Conservation (phyloP, 371 early-diverging fungal genomes). For the Mortierella sp. region DNA sequence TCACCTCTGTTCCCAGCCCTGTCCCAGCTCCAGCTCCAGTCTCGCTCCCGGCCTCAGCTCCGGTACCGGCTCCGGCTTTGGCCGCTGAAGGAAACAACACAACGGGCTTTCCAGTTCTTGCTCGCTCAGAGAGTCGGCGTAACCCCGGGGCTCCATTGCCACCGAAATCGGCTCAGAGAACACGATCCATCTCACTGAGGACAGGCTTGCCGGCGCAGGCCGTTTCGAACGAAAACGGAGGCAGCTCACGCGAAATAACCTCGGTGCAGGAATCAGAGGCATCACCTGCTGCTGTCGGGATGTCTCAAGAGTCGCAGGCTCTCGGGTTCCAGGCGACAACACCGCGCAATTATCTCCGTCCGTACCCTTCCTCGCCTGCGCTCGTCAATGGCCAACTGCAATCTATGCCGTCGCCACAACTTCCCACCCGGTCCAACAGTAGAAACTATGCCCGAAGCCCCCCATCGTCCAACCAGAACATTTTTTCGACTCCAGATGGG, state of each 20-base stretch:
- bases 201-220: slow-evolving; percentile 17
- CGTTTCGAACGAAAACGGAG: slow-evolving; percentile 8
- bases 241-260: too few species aligned
- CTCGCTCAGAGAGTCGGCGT: slow-evolving; percentile 36
- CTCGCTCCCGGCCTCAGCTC: too few species aligned
- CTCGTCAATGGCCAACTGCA: slow-evolving; percentile 14
- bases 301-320: too few species aligned
- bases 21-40: too few species aligned
- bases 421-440: slow-evolving; percentile 47
- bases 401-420: slow-evolving; percentile 19
- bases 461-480: background rate
- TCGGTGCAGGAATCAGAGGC: too few species aligned
- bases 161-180: slow-evolving; percentile 49
- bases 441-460: slow-evolving; percentile 13
- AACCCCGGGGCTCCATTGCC: slow-evolving; percentile 36
- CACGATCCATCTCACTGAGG: slow-evolving; percentile 38
- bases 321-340: background rate
- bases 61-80: too few species aligned
- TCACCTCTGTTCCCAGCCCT: too few species aligned
- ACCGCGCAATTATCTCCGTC: slow-evolving; percentile 28
- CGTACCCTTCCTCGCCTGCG: slow-evolving; percentile 27
- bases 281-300: too few species aligned
- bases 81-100: too few species aligned
- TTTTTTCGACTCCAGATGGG: background rate
- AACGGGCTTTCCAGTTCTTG: background rate